Conservation (phyloP, 495 filamentous ascomycete species). For the Pseudotulostoma volvatum region DNA sequence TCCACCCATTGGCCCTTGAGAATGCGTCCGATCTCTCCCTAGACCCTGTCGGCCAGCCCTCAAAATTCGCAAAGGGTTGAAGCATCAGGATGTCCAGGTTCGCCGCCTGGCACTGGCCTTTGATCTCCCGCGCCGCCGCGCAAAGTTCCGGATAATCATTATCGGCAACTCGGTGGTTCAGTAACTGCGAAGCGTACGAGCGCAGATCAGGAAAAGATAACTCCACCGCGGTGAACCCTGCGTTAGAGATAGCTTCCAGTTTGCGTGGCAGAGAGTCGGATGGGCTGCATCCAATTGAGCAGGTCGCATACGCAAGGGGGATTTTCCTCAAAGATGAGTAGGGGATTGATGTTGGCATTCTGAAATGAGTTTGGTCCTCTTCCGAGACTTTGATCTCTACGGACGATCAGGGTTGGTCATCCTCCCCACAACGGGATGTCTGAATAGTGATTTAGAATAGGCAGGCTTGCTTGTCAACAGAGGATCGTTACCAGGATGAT, state of each 20-base stretch:
- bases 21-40: conserved; percentile 49
- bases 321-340: conserved; percentile 25
- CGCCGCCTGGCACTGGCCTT: conserved; percentile 33
- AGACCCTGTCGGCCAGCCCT: conserved; percentile 51
- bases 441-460: no score
- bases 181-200: conserved; percentile 36
- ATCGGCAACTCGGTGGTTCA: conserved; percentile 31
- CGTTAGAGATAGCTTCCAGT: conserved; percentile 46
- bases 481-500: no score
- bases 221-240: conserved; percentile 57
- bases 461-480: no score
- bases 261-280: conserved; percentile 44
- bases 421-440: background rate
- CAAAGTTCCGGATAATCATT: conserved; percentile 41
- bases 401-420: background rate
- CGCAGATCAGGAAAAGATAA: conserved; percentile 64
- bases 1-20: conserved; percentile 48
- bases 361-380: background rate
- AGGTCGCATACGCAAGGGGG: conserved; percentile 47
- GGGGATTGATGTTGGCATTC: conserved; percentile 10
- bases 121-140: conserved; percentile 33
- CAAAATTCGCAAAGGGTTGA: conserved; percentile 68
- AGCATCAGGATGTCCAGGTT: conserved; percentile 51
- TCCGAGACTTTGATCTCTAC: background rate
- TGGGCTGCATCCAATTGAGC: conserved; percentile 39